phyloP scores from a whole-genome alignment of 1,284 basidiomycete genomes.

The Trametes versicolor region DNA sequence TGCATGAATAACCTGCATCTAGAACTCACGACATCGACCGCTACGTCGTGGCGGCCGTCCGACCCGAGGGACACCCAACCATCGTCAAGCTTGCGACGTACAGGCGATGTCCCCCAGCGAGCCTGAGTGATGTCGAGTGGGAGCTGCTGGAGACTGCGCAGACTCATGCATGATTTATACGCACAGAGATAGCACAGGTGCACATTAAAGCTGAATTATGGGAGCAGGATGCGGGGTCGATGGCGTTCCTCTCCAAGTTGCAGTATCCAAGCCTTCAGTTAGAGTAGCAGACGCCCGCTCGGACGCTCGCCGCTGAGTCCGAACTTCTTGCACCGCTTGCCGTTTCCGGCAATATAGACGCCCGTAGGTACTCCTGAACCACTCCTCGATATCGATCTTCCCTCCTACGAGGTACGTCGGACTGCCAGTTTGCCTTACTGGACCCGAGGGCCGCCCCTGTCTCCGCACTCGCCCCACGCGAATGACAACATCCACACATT shows the following conservation, averaged over 20 bases:
- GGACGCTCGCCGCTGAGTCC: conserved; percentile 14
- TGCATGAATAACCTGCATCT: not conserved
- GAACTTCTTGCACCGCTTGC: conserved; percentile 8
- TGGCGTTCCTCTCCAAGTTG: not conserved
- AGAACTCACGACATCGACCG: not conserved
- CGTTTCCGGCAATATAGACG: not conserved
- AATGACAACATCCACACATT: conserved; percentile 3
- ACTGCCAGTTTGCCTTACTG: conserved; percentile 8
- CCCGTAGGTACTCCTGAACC: not conserved
- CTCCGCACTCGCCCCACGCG: conserved; percentile 1
- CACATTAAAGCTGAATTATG: not conserved
- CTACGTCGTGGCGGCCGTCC: not conserved
- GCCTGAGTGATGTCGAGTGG: not conserved
- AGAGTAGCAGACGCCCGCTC: conserved; percentile 8
- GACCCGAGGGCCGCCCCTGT: not conserved
- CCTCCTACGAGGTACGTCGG: not conserved
- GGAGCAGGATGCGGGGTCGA: not conserved
- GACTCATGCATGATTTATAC: not conserved
- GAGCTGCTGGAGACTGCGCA: not conserved
- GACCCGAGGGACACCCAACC: not conserved
- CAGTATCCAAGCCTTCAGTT: conserved; percentile 11
- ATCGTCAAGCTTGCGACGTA: not conserved
- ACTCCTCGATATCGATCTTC: conserved; percentile 6
- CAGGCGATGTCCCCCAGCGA: not conserved
- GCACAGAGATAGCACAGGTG: not conserved